A percentile compares a stretch with the other conserved stretches of the same genome.
These are phyloP conservation scores for Aspergillus heteromorphus DNA, from an alignment of 495 filamentous ascomycete genomes.

Conservation along the genomic window DNA sequence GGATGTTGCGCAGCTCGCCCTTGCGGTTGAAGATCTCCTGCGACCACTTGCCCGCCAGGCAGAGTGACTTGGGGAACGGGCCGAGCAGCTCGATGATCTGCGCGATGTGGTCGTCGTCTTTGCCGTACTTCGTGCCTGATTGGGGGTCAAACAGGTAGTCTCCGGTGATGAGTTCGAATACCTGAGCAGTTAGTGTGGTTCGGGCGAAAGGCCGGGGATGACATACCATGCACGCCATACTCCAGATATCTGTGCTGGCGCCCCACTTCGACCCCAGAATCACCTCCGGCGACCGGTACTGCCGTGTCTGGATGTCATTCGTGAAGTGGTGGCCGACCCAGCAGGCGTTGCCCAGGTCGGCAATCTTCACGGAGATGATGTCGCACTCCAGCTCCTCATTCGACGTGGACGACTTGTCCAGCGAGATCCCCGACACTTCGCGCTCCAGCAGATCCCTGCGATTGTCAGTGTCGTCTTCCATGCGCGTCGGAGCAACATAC, in stretches of 20 bases:
- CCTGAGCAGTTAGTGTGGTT: slow-evolving; percentile 42
- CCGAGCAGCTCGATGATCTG: slow-evolving; percentile 98
- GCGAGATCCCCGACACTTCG: slow-evolving; percentile 90
- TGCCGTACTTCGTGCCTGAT: slow-evolving; percentile 98
- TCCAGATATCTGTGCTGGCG: slow-evolving; percentile 98
- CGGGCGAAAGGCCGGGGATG: no score
- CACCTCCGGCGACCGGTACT: slow-evolving; percentile 96
- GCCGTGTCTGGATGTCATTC: slow-evolving; percentile 97
- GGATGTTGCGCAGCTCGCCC: slow-evolving; percentile 96
- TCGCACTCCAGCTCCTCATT: slow-evolving; percentile 52
- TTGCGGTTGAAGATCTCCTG: slow-evolving; percentile 99
- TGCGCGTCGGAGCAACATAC: slow-evolving; percentile 47
- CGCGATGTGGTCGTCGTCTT: slow-evolving; percentile 99
- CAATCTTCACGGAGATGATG: slow-evolving; percentile 97
- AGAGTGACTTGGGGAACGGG: slow-evolving; percentile 86
- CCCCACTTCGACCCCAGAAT: slow-evolving; percentile 98
- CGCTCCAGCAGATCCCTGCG: slow-evolving; percentile 78
- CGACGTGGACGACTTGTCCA: slow-evolving; percentile 63
- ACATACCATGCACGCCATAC: slow-evolving; percentile 97
- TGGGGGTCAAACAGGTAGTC: slow-evolving; percentile 99
- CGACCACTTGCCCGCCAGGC: slow-evolving; percentile 88
- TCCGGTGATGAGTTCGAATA: slow-evolving; percentile 96
- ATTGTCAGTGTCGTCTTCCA: slow-evolving; percentile 3
- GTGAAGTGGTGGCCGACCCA: slow-evolving; percentile 99
- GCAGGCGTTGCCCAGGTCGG: slow-evolving; percentile 95